phyloP scores from a whole-genome alignment of 768 basidiomycete species.

The Amanita pseudoporphyria region DNA sequence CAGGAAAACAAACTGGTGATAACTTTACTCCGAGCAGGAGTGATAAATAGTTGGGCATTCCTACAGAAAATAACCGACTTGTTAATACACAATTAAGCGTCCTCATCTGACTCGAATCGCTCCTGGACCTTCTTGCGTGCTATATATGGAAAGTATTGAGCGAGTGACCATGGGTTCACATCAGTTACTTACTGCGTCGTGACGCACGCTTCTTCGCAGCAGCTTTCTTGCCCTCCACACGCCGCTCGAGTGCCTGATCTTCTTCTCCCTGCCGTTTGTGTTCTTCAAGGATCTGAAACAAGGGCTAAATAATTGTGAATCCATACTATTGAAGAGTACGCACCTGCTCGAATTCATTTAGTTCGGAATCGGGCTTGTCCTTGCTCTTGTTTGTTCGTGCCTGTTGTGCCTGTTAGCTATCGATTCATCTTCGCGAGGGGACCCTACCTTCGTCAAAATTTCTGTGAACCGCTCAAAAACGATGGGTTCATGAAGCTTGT shows the following conservation, averaged over 20 bases:
- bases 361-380: slow-evolving; percentile 86
- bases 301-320: not conserved
- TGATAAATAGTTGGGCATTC: not conserved
- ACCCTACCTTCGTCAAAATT: slow-evolving; percentile 73
- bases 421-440: not conserved
- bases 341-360: slow-evolving; percentile 91
- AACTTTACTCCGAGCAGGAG: not conserved
- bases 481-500: slow-evolving; percentile 83
- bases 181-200: slow-evolving; percentile 24
- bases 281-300: slow-evolving; percentile 69
- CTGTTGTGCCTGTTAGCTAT: slow-evolving; percentile 21
- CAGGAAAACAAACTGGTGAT: too few species aligned
- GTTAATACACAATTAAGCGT: not conserved
- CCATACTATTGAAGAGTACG: slow-evolving; percentile 3
- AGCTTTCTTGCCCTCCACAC: slow-evolving; percentile 76
- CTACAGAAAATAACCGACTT: not conserved
- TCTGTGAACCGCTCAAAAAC: slow-evolving; percentile 82
- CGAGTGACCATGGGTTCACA: not conserved
- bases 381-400: slow-evolving; percentile 86
- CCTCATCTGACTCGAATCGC: slow-evolving; percentile 11
- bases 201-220: slow-evolving; percentile 66
- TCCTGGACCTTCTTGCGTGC: slow-evolving; percentile 15
- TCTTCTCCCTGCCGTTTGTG: slow-evolving; percentile 80
- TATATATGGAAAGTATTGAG: slow-evolving; percentile 4
- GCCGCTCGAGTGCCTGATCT: slow-evolving; percentile 83